Base-by-base conservation (phyloP, 306 rosid genomes). In the Spatholobus suberectus region DNA sequence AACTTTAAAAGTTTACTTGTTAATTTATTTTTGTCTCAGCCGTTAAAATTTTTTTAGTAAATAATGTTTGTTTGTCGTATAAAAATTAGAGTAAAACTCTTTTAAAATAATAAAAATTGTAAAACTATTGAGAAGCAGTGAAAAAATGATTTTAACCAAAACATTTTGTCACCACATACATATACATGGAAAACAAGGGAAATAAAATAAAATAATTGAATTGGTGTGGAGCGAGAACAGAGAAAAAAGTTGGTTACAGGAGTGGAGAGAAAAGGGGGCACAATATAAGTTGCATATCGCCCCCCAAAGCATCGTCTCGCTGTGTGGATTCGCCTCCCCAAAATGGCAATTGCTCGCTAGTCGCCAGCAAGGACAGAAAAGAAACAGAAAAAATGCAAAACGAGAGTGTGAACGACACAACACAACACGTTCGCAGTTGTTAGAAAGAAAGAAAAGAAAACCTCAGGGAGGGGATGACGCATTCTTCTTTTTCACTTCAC, bases 211-310 rank as follows among this genome's bases (percentile, higher is more conserved):
- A 70, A 24, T 26, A 41, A 76, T 76, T 43, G 8, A 40, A 58
- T 58, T 71, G 63, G 37, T 0, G 1, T 5, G 23, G 77, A 27
- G 38, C 54, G 54, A 27, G 26, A 5, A 47, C 40, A 3, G 51
- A 37, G 67, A 29, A 32, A 29, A 72, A 84, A 84, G 87, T 84
- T 84, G 63, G 83, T 84, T 84, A 84, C 40, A 70, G 86, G 72
- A 73, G 83, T 71, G 79, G 74, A 77, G 61, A 70, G 79, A 61
- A 83, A 70, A 10, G 61, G 80, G 75, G 63, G 35, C 72, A 69
- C 17, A 49, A 62, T 34, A 52, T 46, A 76, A 57, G 77, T 40
- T 74, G 76, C 47, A 49, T n/a, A 77, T 77, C 59, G 21, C 81
- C 55, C 13, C 15, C 29, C 77, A 40, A 38, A 27, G 5, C 4